Evolutionary conservation across 2,329 filamentous ascomycete genomes (phyloP), one percentile per base, ranked within the genome.

Genomic region (Aspergillus novofumigatus): DNA sequence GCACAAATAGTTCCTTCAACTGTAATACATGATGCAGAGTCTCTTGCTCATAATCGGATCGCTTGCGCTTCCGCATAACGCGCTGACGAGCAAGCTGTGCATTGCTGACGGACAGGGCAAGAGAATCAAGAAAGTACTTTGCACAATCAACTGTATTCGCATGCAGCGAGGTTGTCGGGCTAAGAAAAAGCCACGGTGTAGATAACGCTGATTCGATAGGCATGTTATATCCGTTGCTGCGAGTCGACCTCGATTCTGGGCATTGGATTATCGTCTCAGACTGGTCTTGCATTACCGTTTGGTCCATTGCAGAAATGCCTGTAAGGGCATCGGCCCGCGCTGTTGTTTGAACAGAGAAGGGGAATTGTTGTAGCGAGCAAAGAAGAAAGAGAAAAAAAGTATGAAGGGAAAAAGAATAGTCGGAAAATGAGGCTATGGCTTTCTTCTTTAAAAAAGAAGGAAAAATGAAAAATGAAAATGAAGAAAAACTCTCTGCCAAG

Each of bases 1-100:
- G 86, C 6, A 91, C 80, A 71, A 97, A 90, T 17, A 99, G 79
- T 73, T 90, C 92, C 66, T 89, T 87, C 67, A 96, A 79, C 67
- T 91, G 91, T 61, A 97, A 89, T 77, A 62, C 83, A 75, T 50
- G 75, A 62, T 65, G 67, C 35, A 74, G 73, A 32, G 75, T 75
- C 52, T 81, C 76, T 3, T 72, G 74, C 26, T 82, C 77, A 35
- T 69, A 72, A 49, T 81, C 80, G 8, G 80, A 81, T 63, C 90
- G 81, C 80, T 94, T 96, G 61, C 90, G 81, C 79, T 96, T 95
- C 73, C 86, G 86, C 61, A 80, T 78, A 62, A 89, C 84, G 63
- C 87, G 87, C 63, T 89, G 78, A 56, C 87, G 83, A 67, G 83
- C 78, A 58, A 84, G 80, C 72, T 96, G 92, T 64, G 87, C 83